A percentile compares a stretch with the other conserved stretches of the same genome.
Conservation (phyloP, 176 grass and related monocot genomes). For the Phyllostachys edulis region DNA sequence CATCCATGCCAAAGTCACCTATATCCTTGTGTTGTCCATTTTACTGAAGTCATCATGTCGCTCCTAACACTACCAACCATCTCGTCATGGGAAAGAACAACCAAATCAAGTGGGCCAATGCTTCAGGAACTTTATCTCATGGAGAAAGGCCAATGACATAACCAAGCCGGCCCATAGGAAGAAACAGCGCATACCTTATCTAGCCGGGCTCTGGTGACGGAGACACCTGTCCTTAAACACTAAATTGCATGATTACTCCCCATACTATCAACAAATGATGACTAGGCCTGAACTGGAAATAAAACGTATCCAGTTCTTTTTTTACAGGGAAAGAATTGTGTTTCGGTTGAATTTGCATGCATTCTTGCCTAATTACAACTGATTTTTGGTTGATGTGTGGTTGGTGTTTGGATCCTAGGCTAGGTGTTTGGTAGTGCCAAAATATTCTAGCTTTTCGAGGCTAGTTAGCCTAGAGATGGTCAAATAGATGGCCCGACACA, state of each 20-base stretch:
- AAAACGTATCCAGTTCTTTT: not conserved
- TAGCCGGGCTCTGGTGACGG: not conserved
- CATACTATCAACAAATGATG: not conserved
- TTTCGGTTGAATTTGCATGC: not conserved
- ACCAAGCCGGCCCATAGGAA: too few relatives aligned
- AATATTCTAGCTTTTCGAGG: too few relatives aligned
- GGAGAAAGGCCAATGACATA: too few relatives aligned
- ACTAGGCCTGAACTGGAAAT: not conserved
- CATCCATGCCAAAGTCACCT: not conserved
- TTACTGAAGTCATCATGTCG: not conserved
- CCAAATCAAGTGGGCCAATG: not conserved
- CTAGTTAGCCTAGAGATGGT: too few relatives aligned
- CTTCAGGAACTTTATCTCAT: too few relatives aligned
- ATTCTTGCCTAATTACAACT: not conserved
- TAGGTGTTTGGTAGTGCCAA: too few relatives aligned
- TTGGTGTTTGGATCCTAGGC: too few relatives aligned
- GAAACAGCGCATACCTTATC: not conserved
- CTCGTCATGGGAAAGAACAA: not conserved
- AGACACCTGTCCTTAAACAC: not conserved
- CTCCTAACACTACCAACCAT: not conserved
- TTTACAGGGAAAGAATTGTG: not conserved
- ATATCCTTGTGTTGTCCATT: not conserved
- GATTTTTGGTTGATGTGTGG: not conserved
- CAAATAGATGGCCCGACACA: too few relatives aligned
- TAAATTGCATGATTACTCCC: not conserved